phyloP scores from a whole-genome alignment of 139 green algal species.

The Coelastrella sp. region DNA sequence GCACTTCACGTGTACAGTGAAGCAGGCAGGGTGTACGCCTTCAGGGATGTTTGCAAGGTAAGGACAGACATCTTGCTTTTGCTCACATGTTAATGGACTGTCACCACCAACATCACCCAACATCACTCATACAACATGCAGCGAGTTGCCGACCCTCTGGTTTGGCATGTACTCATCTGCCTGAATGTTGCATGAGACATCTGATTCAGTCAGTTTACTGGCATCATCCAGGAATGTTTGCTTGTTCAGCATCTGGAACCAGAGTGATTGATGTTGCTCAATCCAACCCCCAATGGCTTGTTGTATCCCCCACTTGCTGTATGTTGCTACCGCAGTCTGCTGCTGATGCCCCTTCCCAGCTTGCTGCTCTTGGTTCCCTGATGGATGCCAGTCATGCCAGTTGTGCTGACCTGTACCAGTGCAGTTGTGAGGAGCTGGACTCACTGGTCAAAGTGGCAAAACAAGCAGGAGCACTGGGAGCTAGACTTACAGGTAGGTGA shows the following conservation, averaged over 20 bases:
- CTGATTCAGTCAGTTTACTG: no score
- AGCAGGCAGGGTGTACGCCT: conserved; percentile 80
- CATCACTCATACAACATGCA: no score
- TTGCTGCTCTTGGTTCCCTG: conserved; percentile 83
- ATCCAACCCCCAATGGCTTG: no score
- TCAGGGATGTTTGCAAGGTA: conserved; percentile 76
- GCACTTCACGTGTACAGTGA: conserved; percentile 89
- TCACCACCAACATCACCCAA: not conserved
- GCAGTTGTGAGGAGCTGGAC: conserved; percentile 93
- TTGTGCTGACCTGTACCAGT: conserved; percentile 91
- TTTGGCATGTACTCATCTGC: no score
- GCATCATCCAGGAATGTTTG: no score
- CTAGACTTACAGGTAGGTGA: conserved; percentile 81
- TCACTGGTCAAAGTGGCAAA: conserved; percentile 77
- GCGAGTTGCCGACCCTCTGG: no score
- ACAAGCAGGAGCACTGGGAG: conserved; percentile 80
- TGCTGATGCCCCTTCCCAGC: conserved; percentile 64
- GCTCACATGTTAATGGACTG: no score
- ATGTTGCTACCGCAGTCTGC: not conserved
- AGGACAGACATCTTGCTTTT: not conserved
- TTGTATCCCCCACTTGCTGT: no score
- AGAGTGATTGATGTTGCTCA: no score
- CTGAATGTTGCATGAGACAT: no score
- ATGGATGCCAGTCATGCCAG: conserved; percentile 91
- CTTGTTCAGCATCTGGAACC: no score